These are phyloP conservation scores for Solanum infundibuliforme DNA, from an alignment of 257 asterid species.

Conservation along the genomic window DNA sequence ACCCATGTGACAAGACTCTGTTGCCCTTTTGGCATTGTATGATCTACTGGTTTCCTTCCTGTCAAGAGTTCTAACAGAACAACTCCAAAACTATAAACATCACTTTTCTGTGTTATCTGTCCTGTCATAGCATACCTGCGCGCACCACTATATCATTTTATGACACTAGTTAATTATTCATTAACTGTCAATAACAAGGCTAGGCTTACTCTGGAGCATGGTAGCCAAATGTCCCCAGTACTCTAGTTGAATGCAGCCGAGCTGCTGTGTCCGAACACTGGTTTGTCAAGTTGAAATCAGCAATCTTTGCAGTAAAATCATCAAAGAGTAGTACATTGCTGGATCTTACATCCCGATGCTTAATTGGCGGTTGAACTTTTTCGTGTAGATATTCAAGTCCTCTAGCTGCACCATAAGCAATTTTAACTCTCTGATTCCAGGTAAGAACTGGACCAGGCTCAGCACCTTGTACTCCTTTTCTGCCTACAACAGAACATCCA, in stretches of 20 bases:
- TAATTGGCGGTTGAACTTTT: not conserved
- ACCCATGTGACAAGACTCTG: not conserved
- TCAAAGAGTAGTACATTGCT: not conserved
- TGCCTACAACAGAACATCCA: not conserved
- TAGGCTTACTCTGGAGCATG: not conserved
- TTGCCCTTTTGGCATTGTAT: not conserved
- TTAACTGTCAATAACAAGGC: not conserved
- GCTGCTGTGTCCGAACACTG: not conserved
- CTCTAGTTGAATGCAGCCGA: not conserved
- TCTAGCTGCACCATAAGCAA: not conserved
- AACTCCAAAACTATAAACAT: not conserved
- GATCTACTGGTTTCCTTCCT: not conserved
- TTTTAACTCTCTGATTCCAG: not conserved
- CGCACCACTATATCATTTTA: not conserved
- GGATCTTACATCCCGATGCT: not conserved
- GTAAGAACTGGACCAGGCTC: not conserved
- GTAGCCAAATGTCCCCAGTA: not conserved
- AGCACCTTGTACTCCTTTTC: not conserved
- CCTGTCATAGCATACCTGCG: not conserved
- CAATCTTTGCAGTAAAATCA: not conserved
- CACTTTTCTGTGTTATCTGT: not conserved
- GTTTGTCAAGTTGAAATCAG: not conserved
- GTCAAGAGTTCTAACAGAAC: not conserved
- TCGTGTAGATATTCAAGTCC: not conserved
- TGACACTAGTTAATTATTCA: not conserved